Percentiles rank a stretch among this genome's conserved stretches.
phyloP scores from a whole-genome alignment of 139 green algal genomes.

The Chlorokybus atmophyticus region DNA sequence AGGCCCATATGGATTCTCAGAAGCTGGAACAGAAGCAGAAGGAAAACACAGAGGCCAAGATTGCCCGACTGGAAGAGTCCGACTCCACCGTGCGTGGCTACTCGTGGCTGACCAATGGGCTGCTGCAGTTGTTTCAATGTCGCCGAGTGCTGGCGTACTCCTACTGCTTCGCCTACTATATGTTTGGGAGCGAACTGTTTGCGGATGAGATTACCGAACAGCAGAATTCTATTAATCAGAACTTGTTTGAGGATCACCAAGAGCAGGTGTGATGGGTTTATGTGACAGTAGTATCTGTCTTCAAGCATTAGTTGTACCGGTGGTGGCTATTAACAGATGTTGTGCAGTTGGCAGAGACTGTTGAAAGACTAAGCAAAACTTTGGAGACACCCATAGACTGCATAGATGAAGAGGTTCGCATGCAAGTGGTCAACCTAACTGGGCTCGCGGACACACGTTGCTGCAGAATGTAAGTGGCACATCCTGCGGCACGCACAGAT shows the following conservation, averaged over 20 bases:
- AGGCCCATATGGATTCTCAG: conserved; percentile 51
- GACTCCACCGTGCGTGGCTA: conserved; percentile 31
- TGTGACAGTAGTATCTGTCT: too few relatives aligned
- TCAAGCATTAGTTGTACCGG: too few relatives aligned
- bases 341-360: conserved; percentile 6
- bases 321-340: too few relatives aligned
- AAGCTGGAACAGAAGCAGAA: conserved; percentile 38
- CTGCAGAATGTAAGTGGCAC: conserved; percentile 15
- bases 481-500: not conserved
- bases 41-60: conserved; percentile 33
- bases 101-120: conserved; percentile 38
- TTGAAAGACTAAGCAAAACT: conserved; percentile 2
- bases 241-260: conserved; percentile 83
- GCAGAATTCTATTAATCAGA: conserved; percentile 59
- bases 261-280: conserved; percentile 47
- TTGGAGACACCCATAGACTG: not conserved
- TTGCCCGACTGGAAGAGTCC: conserved; percentile 27
- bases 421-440: conserved; percentile 59
- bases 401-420: too few relatives aligned
- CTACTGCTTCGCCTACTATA: conserved; percentile 77
- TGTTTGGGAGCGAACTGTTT: conserved; percentile 68
- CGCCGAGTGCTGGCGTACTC: conserved; percentile 56
- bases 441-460: conserved; percentile 18
- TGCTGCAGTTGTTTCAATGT: conserved; percentile 53
- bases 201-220: conserved; percentile 47